A percentile compares a stretch with the other conserved stretches of the same genome.
These are phyloP conservation scores for Puccinia triticina DNA, from an alignment of 1,284 basidiomycete genomes.

Conservation along the genomic window DNA sequence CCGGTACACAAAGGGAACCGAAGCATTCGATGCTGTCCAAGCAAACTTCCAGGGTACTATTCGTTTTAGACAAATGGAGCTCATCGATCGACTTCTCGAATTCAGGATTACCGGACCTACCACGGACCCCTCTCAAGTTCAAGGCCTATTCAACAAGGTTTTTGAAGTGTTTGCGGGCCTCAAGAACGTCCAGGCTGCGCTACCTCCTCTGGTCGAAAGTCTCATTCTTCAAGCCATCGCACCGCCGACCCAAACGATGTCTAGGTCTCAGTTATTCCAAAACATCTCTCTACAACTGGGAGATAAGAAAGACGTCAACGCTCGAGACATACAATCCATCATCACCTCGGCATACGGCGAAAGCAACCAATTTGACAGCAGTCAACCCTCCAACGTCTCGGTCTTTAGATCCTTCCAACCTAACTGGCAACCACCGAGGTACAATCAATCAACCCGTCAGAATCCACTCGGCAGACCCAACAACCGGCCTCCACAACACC, in stretches of 20 bases:
- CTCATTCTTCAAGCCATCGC: background rate
- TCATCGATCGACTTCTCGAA: background rate
- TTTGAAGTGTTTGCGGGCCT: background rate
- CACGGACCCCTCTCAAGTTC: background rate
- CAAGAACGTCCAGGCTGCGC: background rate
- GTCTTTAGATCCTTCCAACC: background rate
- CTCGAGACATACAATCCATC: background rate
- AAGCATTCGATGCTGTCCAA: background rate
- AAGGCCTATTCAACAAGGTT: background rate
- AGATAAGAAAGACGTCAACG: background rate
- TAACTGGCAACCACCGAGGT: too few species aligned
- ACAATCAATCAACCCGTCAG: too few species aligned
- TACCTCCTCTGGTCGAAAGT: background rate
- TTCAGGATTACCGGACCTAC: background rate
- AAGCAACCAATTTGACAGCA: background rate
- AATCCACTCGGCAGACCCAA: too few species aligned
- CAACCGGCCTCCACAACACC: too few species aligned
- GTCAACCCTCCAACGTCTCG: background rate
- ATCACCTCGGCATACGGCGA: slow-evolving; percentile 5
- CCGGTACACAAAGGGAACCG: background rate
- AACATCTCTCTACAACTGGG: background rate
- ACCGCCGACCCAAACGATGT: background rate
- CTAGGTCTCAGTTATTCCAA: background rate
- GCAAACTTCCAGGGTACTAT: background rate
- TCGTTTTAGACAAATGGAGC: background rate